Conservation (phyloP, 2,329 filamentous ascomycete genomes). For the Tolypocladium sp. region DNA sequence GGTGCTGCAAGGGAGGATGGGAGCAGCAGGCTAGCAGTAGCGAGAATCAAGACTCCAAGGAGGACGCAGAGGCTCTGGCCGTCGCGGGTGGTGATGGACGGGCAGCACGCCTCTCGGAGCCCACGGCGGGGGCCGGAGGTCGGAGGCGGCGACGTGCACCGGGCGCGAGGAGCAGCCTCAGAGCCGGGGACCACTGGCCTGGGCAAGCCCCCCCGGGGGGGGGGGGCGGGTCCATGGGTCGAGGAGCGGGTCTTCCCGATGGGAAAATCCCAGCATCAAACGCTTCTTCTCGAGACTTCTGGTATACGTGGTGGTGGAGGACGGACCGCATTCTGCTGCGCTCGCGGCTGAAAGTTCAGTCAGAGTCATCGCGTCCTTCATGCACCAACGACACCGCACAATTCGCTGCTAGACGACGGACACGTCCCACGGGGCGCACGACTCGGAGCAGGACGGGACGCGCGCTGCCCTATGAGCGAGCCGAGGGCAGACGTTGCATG, state of each 20-base stretch:
- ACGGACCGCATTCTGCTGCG: not conserved
- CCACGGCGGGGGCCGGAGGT: not conserved
- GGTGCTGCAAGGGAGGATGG: not conserved
- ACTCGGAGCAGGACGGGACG: not conserved
- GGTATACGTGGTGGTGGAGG: not conserved
- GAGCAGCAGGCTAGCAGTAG: not conserved
- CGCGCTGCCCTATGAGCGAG: slow-evolving; percentile 1
- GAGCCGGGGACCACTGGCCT: not conserved
- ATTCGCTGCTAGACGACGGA: not conserved
- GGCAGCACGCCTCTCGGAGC: not conserved
- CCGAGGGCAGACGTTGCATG: slow-evolving; percentile 1
- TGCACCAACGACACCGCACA: not conserved
- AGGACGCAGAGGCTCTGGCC: not conserved
- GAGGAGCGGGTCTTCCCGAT: not conserved
- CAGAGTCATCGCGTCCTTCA: not conserved
- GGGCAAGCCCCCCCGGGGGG: not conserved
- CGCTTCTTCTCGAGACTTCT: not conserved
- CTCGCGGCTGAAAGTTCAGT: not conserved
- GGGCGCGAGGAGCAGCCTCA: not conserved
- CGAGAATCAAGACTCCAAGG: not conserved
- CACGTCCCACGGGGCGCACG: not conserved
- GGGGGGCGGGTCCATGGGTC: not conserved
- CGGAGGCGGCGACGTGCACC: not conserved
- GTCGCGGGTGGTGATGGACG: not conserved
- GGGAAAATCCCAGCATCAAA: not conserved